phyloP scores from a whole-genome alignment of 352 stramenopile genomes.

The Phytophthora idaei region DNA sequence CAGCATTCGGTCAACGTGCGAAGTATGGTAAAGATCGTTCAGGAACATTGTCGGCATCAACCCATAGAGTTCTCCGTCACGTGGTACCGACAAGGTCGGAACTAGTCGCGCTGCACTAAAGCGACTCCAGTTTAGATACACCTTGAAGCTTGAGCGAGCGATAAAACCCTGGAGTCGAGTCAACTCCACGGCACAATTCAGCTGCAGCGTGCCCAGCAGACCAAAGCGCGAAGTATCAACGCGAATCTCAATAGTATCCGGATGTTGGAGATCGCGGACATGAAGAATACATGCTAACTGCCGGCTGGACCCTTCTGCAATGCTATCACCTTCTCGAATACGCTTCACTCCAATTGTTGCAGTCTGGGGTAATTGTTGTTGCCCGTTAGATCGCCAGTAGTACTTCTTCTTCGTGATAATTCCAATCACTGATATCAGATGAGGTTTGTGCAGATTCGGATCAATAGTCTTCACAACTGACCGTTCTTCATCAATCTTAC shows the following conservation, averaged over 20 bases:
- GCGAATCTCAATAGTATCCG: slow-evolving; percentile 55
- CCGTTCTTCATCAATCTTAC: slow-evolving; percentile 2
- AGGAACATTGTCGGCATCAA: slow-evolving; percentile 49
- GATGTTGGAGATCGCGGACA: slow-evolving; percentile 48
- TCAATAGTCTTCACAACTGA: slow-evolving; percentile 10
- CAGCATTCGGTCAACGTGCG: slow-evolving; percentile 49
- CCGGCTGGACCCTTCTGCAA: background rate
- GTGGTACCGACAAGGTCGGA: slow-evolving; percentile 2
- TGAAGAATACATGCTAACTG: slow-evolving; percentile 35
- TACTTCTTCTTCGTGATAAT: slow-evolving; percentile 41
- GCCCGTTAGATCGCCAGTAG: slow-evolving; percentile 26
- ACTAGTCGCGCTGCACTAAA: slow-evolving; percentile 29
- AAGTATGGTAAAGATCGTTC: slow-evolving; percentile 49
- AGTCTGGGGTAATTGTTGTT: slow-evolving; percentile 14
- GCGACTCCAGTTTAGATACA: slow-evolving; percentile 65
- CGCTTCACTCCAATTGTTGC: slow-evolving; percentile 16
- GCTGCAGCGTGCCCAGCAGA: slow-evolving; percentile 33
- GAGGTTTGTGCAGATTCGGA: slow-evolving; percentile 38
- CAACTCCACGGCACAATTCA: slow-evolving; percentile 52
- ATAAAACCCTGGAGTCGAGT: slow-evolving; percentile 63
- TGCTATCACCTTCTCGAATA: slow-evolving; percentile 3
- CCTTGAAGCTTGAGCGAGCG: slow-evolving; percentile 62
- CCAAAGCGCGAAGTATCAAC: slow-evolving; percentile 56
- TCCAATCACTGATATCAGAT: slow-evolving; percentile 41
- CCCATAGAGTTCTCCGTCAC: slow-evolving; percentile 44